phyloP scores from a whole-genome alignment of 2,329 filamentous ascomycete species.

The Fusarium nygamai region DNA sequence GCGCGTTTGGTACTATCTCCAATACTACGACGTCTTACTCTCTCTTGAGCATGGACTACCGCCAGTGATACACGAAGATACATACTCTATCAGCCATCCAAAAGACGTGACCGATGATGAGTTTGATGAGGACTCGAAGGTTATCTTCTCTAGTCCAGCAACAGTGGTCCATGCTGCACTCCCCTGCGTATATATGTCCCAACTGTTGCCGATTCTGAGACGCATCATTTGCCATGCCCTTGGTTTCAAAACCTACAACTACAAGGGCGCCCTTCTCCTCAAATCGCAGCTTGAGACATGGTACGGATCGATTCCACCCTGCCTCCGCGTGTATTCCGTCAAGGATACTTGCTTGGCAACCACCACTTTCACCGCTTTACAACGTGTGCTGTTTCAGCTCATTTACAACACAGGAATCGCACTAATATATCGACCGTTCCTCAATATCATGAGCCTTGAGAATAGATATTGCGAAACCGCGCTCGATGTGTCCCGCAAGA shows the following conservation, averaged over 20 bases:
- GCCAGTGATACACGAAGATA: conserved; percentile 1
- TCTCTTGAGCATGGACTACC: conserved; percentile 16
- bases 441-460: neutral
- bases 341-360: conserved; percentile 4
- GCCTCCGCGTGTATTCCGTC: neutral
- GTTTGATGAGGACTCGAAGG: neutral
- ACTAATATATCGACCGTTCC: conserved; percentile 14
- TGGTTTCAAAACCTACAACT: neutral
- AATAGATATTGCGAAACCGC: neutral
- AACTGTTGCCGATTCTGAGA: conserved; percentile 1
- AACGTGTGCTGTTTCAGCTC: conserved; percentile 19
- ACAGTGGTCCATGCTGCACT: neutral
- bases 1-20: conserved; percentile 16
- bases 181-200: conserved; percentile 8
- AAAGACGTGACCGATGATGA: conserved; percentile 12
- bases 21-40: conserved; percentile 19
- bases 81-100: neutral
- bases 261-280: neutral
- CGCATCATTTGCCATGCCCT: conserved; percentile 13
- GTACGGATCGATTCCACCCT: conserved; percentile 16
- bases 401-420: conserved; percentile 8
- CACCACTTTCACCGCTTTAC: neutral
- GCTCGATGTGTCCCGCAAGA: conserved; percentile 7
- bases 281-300: neutral
- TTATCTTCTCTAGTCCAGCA: neutral